A percentile compares a stretch with the other conserved stretches of the same genome.
Conservation (phyloP, 257 asterid species). For the Lithospermum erythrorhizon region DNA sequence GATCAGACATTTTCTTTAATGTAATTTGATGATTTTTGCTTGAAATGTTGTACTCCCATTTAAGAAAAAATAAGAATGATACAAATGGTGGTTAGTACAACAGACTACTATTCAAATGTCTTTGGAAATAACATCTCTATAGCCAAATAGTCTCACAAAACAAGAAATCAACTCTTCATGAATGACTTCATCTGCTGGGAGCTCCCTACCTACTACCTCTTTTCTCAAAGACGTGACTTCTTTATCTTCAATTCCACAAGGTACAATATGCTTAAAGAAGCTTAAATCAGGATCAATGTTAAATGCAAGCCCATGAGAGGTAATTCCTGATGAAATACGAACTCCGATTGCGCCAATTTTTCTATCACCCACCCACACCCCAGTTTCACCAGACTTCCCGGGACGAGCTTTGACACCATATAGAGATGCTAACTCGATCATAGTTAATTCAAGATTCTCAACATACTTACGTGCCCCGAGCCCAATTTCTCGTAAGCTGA, state of each 20-base stretch:
- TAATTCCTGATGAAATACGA: constrained; percentile 51
- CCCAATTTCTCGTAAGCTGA: constrained; percentile 45
- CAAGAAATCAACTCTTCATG: constrained; percentile 42
- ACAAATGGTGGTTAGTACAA: not conserved
- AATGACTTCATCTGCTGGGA: constrained; percentile 49
- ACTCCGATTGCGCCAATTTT: constrained; percentile 70
- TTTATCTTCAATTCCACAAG: constrained; percentile 65
- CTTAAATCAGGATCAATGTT: constrained; percentile 57
- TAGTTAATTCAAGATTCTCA: constrained; percentile 56
- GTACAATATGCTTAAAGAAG: constrained; percentile 63
- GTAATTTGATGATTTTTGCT: not conserved
- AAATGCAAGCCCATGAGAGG: constrained; percentile 71
- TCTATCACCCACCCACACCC: constrained; percentile 59
- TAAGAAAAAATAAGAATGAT: not conserved
- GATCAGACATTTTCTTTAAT: too few species aligned
- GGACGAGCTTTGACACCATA: constrained; percentile 44
- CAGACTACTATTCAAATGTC: constrained; percentile 8
- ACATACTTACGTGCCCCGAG: constrained; percentile 62
- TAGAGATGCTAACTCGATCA: constrained; percentile 53
- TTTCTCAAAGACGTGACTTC: constrained; percentile 56
- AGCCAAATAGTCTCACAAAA: constrained; percentile 40
- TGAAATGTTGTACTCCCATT: not conserved
- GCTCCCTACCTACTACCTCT: constrained; percentile 28
- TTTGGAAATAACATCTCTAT: constrained; percentile 27
- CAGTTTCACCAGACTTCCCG: constrained; percentile 47